These are phyloP conservation scores for Verticillium isaacii DNA, from an alignment of 2,329 filamentous ascomycete genomes.

Conservation along the genomic window DNA sequence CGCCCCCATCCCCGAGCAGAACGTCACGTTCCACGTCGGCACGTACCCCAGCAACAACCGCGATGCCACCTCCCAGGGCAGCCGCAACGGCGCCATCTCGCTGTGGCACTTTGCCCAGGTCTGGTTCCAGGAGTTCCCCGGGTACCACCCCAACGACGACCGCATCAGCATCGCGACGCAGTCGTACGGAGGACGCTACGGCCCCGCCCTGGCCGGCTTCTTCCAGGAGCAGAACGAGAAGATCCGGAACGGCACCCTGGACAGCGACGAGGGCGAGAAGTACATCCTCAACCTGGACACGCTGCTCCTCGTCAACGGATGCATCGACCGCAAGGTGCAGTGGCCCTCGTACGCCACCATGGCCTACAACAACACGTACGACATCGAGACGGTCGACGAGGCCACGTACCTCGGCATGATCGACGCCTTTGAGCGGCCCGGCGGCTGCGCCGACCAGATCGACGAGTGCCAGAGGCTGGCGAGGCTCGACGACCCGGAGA, in stretches of 20 bases:
- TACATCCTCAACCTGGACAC: constrained; percentile 41
- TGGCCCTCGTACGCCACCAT: constrained; percentile 26
- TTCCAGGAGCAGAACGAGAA: constrained; percentile 51
- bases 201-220: constrained; percentile 50
- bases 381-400: constrained; percentile 23
- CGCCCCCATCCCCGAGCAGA: constrained; percentile 6
- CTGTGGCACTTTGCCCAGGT: constrained; percentile 24
- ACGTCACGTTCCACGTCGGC: constrained; percentile 21
- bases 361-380: constrained; percentile 27
- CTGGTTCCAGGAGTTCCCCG: constrained; percentile 60
- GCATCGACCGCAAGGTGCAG: constrained; percentile 39
- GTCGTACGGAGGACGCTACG: constrained; percentile 56
- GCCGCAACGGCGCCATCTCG: constrained; percentile 31
- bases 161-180: constrained; percentile 47
- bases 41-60: constrained; percentile 26
- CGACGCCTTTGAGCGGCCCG: constrained; percentile 20
- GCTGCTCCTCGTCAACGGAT: constrained; percentile 53
- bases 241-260: constrained; percentile 35
- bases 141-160: constrained; percentile 50
- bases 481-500: constrained; percentile 12
- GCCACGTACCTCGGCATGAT: constrained; percentile 22
- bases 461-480: constrained; percentile 42
- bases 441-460: constrained; percentile 51
- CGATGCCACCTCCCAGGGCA: constrained; percentile 36
- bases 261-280: constrained; percentile 27